phyloP scores from a whole-genome alignment of 2,329 filamentous ascomycete species.

The Coleophoma crateriformis region DNA sequence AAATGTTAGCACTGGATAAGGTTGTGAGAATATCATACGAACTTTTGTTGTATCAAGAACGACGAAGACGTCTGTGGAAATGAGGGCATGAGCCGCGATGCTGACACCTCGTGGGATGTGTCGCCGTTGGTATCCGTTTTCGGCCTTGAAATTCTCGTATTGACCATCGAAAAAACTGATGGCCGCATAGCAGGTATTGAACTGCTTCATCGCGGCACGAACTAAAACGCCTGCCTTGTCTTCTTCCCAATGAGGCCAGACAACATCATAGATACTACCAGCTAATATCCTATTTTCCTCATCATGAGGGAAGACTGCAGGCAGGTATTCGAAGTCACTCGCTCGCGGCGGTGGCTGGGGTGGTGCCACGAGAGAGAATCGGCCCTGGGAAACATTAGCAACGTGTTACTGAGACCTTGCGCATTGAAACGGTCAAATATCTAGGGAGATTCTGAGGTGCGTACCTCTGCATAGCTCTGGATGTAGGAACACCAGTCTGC shows the following conservation, averaged over 20 bases:
- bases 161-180: slow-evolving; percentile 28
- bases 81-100: slow-evolving; percentile 30
- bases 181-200: slow-evolving; percentile 21
- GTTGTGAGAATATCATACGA: slow-evolving; percentile 8
- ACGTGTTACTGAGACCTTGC: no score
- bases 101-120: slow-evolving; percentile 23
- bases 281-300: slow-evolving; percentile 19
- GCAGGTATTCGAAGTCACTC: slow-evolving; percentile 20
- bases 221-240: slow-evolving; percentile 16
- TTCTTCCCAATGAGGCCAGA: slow-evolving; percentile 15
- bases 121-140: slow-evolving; percentile 20
- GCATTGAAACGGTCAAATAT: no score
- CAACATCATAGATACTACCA: slow-evolving; percentile 14
- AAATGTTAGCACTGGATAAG: neutral
- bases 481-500: neutral
- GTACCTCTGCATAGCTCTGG: slow-evolving; percentile 10
- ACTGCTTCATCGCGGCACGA: slow-evolving; percentile 18
- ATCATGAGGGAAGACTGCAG: slow-evolving; percentile 21
- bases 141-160: slow-evolving; percentile 26
- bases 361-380: slow-evolving; percentile 26
- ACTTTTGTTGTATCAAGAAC: slow-evolving; percentile 28
- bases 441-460: neutral
- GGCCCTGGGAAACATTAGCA: slow-evolving; percentile 17
- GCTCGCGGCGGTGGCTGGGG: slow-evolving; percentile 25
- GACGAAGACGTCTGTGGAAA: slow-evolving; percentile 26